A percentile compares a stretch with the other conserved stretches of the same genome.
Evolutionary conservation across 148 eudicot genomes (phyloP).

Genomic region (Rhododendron ovatum): DNA sequence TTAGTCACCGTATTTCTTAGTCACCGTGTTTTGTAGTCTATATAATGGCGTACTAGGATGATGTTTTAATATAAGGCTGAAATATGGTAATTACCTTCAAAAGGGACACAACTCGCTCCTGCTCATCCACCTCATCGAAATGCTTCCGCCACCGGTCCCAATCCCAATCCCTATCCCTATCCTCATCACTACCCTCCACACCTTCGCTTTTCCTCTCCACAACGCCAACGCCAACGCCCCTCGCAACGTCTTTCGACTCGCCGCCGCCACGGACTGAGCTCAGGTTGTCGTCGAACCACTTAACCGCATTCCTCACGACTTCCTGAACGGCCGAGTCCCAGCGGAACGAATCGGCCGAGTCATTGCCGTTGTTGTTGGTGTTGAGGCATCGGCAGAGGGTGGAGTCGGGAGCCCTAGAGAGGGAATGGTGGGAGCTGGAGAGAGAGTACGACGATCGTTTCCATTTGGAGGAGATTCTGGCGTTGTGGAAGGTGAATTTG

Average conservation of each 20-base stretch:
- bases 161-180: constrained; percentile 64
- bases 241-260: constrained; percentile 13
- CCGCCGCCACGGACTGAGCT: constrained; percentile 22
- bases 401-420: constrained; percentile 28
- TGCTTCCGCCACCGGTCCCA: constrained; percentile 85
- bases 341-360: constrained; percentile 16
- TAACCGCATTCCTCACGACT: constrained; percentile 33
- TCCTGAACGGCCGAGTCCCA: constrained; percentile 47
- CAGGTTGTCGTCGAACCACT: constrained; percentile 43
- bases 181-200: constrained; percentile 24
- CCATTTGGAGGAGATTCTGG: constrained; percentile 14
- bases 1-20: no score
- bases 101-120: constrained; percentile 54
- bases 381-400: constrained; percentile 39
- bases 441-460: constrained; percentile 17
- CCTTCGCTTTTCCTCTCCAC: constrained; percentile 8
- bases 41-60: neutral
- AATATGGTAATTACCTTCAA: constrained; percentile 47
- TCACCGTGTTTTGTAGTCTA: neutral
- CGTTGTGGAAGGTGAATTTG: constrained; percentile 30
- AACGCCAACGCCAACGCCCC: neutral
- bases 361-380: constrained; percentile 9
- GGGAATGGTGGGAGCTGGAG: neutral
- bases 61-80: neutral
- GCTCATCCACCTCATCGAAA: constrained; percentile 77